Conservation (phyloP, 495 filamentous ascomycete species). For the Penicillium parvum region DNA sequence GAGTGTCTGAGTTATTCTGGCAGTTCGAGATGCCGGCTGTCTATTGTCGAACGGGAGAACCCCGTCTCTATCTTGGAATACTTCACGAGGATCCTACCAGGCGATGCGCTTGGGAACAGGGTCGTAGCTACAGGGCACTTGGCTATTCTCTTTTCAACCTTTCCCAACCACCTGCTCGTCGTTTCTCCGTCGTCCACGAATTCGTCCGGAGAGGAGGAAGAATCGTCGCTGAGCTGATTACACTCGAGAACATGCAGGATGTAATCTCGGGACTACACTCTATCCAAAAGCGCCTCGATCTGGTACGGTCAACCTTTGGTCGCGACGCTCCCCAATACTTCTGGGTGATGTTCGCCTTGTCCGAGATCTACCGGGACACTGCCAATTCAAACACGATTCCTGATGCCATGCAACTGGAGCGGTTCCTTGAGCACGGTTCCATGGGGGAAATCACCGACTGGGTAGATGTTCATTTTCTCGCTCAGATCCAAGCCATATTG, state of each 20-base stretch:
- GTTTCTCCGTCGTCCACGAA: constrained; percentile 35
- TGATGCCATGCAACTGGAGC: constrained; percentile 11
- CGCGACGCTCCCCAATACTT: constrained; percentile 11
- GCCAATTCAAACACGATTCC: constrained; percentile 8
- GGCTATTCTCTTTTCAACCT: constrained; percentile 56
- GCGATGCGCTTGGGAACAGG: constrained; percentile 61
- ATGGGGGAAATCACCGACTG: constrained; percentile 37
- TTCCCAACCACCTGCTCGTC: constrained; percentile 18
- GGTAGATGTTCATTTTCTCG: constrained; percentile 59
- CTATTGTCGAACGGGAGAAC: constrained; percentile 9
- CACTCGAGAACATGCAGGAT: constrained; percentile 17
- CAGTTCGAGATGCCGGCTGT: constrained; percentile 22
- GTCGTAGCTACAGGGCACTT: constrained; percentile 47
- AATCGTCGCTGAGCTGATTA: constrained; percentile 28
- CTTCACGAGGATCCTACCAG: constrained; percentile 55
- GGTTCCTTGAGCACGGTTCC: constrained; percentile 25
- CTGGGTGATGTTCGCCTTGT: constrained; percentile 37
- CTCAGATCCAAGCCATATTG: constrained; percentile 56
- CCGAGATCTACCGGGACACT: constrained; percentile 22
- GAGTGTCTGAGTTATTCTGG: constrained; percentile 35
- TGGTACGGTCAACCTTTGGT: constrained; percentile 11
- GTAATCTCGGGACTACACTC: constrained; percentile 8
- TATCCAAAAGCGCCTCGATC: constrained; percentile 18
- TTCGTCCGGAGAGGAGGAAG: constrained; percentile 43
- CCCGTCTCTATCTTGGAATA: constrained; percentile 54